Evolutionary conservation across 2,329 filamentous ascomycete genomes (phyloP).

Genomic region (Fusarium mundagurra): DNA sequence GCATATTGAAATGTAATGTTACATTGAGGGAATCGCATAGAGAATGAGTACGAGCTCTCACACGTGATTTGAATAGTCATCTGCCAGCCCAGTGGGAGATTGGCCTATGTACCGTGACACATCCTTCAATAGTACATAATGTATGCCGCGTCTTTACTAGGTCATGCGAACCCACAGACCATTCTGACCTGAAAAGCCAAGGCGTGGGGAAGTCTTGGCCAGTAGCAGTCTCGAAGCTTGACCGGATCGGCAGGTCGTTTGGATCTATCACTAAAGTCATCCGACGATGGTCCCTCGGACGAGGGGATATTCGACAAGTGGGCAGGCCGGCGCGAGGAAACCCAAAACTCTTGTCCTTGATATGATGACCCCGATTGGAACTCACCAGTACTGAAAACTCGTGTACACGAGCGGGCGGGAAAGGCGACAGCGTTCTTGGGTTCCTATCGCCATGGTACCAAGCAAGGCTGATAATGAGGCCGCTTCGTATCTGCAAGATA

Average conservation of each 20-base stretch:
- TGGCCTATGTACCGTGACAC: not conserved
- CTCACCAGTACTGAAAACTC: rapidly evolving
- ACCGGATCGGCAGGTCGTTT: not conserved
- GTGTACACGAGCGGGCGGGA: rapidly evolving
- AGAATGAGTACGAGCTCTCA: rapidly evolving
- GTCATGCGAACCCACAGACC: not conserved
- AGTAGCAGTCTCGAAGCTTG: not conserved
- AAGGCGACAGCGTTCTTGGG: rapidly evolving
- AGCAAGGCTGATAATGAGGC: not conserved
- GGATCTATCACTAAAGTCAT: rapidly evolving
- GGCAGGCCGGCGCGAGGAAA: rapidly evolving
- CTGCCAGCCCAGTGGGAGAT: too few species aligned
- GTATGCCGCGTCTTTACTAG: not conserved
- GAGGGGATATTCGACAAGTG: not conserved
- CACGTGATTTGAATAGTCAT: not conserved
- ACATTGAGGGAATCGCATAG: rapidly evolving
- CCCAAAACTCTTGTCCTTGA: not conserved
- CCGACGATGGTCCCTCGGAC: not conserved
- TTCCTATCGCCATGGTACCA: too few species aligned
- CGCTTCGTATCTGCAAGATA: not conserved
- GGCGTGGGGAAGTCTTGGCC: not conserved
- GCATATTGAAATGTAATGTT: too few species aligned
- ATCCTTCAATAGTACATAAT: not conserved
- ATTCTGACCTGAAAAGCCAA: not conserved
- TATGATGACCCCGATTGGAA: not conserved